Base-by-base conservation (phyloP, 208 protist genomes). In the Trichomonas gallinae region DNA sequence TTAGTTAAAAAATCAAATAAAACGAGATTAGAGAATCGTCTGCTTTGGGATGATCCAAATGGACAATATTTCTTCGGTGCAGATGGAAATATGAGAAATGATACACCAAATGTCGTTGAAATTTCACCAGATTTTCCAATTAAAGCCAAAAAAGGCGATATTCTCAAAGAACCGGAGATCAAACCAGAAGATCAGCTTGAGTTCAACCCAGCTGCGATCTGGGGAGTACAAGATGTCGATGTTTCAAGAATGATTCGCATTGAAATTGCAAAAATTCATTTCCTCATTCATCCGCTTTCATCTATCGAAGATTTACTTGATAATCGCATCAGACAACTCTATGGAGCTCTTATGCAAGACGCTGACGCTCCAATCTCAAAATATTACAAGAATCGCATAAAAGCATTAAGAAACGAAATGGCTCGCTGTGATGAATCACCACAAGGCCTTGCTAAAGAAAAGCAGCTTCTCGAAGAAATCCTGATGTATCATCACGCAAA, bases 201-300 rank as follows among this genome's bases (percentile, higher is more conserved):
- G 10, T 93, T 40, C 46, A 44, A 42, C 38, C 87, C 87, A 40
- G 87, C 87, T 36, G 45, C 40, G n/a, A 44, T 93, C 26, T 93
- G 87, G 87, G 87, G 87, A 34, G 26, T 93, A 26, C 40, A 93
- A 93, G 87, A 93, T 51, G 36, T 93, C 21, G 87, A 93, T 93
- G 45, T 93, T n/a, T 31, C 17, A 38, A 42, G 87, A 51, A 26
- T n/a, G n/a, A 48, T 93, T 93, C 13, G 44, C 15, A 93, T 93
- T 51, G 87, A 93, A 93, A 44, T 93, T n/a, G 0, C 17, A 42
- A 34, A 93, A 9, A 42, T 93, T 93, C 0, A 48, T 48, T 93
- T 93, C 26, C n/a, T 93, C 21, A 44, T 51, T 51, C 87, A 93
- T 93, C 87, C 87, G 10, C 44, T 93, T 34, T 93, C 87, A 51